Conservation (phyloP, 2,329 filamentous ascomycete genomes). For the Immersiporthe knoxdaviesiana region DNA sequence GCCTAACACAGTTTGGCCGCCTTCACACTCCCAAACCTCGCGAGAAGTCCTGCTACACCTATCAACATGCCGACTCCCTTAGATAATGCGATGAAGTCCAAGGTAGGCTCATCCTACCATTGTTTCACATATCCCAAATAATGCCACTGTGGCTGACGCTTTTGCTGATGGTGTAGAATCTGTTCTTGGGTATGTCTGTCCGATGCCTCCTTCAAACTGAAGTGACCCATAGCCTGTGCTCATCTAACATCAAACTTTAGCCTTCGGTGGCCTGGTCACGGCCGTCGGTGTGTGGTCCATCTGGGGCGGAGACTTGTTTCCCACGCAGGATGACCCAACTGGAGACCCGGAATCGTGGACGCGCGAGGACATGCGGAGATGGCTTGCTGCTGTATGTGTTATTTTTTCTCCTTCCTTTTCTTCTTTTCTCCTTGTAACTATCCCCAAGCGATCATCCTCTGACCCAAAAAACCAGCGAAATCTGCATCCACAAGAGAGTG, state of each 20-base stretch:
- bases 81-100: conserved; percentile 70
- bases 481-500: conserved; percentile 47
- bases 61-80: conserved; percentile 68
- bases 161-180: conserved; percentile 54
- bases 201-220: too few relatives aligned
- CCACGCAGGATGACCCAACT: conserved; percentile 72
- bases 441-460: conserved; percentile 9
- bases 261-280: conserved; percentile 80
- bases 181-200: conserved; percentile 64
- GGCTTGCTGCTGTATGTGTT: conserved; percentile 75
- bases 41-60: background rate
- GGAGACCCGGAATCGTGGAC: conserved; percentile 77
- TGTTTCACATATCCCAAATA: conserved; percentile 4
- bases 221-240: background rate
- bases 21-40: background rate
- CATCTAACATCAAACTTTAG: conserved; percentile 44
- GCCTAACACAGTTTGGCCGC: background rate
- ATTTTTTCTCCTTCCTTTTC: too few relatives aligned
- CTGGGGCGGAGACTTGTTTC: conserved; percentile 85
- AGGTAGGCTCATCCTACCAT: conserved; percentile 51
- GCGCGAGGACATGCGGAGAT: conserved; percentile 75
- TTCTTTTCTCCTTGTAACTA: background rate
- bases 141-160: background rate
- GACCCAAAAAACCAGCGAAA: conserved; percentile 44
- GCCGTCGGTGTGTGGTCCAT: conserved; percentile 83